phyloP scores from a whole-genome alignment of 2,329 filamentous ascomycete genomes.

The Aspergillus ruber region DNA sequence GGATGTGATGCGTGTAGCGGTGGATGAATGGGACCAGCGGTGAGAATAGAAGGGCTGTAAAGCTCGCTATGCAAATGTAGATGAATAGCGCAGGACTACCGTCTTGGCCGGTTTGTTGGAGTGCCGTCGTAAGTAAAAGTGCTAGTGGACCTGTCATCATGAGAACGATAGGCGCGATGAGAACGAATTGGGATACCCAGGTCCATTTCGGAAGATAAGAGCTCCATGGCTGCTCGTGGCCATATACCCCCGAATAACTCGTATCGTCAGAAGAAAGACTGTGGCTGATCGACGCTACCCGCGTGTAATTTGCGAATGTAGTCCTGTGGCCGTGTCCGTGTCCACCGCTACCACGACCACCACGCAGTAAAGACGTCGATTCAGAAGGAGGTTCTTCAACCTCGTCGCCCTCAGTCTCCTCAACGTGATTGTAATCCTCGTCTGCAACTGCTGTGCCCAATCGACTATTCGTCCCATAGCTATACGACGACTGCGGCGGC shows the following conservation, averaged over 20 bases:
- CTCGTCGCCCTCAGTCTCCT: conserved; percentile 26
- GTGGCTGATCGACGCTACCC: conserved; percentile 15
- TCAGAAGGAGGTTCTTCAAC: conserved; percentile 44
- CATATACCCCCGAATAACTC: conserved; percentile 41
- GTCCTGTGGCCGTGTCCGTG: conserved; percentile 28
- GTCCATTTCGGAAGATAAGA: conserved; percentile 70
- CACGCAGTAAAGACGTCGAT: conserved; percentile 51
- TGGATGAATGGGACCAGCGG: conserved; percentile 81
- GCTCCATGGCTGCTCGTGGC: conserved; percentile 81
- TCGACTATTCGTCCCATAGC: conserved; percentile 21
- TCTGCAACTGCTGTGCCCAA: conserved; percentile 39
- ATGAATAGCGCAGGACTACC: conserved; percentile 66
- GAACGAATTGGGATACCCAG: conserved; percentile 79
- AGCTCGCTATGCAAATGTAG: conserved; percentile 61
- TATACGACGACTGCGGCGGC: conserved; percentile 12
- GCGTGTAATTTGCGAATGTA: conserved; percentile 52
- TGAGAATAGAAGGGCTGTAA: conserved; percentile 65
- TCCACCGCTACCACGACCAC: conserved; percentile 18
- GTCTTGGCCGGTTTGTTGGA: conserved; percentile 77
- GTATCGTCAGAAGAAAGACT: conserved; percentile 20
- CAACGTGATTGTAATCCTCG: conserved; percentile 23
- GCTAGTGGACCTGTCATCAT: conserved; percentile 71
- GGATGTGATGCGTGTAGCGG: conserved; percentile 75
- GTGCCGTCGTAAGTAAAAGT: conserved; percentile 63
- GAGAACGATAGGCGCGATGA: conserved; percentile 71